phyloP scores from a whole-genome alignment of 257 asterid species.

The Pogostemon cablin region DNA sequence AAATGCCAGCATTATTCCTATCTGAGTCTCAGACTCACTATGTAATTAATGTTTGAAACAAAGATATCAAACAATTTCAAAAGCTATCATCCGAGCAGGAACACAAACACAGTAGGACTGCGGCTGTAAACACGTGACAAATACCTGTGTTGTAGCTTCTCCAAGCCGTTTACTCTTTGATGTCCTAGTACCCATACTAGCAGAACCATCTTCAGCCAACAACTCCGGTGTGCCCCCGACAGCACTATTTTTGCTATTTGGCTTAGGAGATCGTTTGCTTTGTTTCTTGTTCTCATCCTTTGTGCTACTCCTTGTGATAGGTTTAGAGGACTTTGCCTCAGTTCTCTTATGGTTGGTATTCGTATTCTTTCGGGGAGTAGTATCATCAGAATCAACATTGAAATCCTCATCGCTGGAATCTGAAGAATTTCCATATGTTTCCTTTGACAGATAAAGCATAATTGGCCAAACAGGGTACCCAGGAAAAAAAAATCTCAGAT shows the following conservation, averaged over 20 bases:
- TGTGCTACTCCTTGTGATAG: slow-evolving; percentile 23
- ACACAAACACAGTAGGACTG: slow-evolving; percentile 25
- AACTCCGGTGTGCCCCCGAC: slow-evolving; percentile 35
- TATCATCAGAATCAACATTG: slow-evolving; percentile 40
- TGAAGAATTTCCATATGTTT: slow-evolving; percentile 74
- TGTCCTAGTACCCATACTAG: slow-evolving; percentile 42
- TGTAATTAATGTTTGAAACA: slow-evolving; percentile 16
- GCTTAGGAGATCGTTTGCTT: slow-evolving; percentile 34
- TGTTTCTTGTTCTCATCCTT: slow-evolving; percentile 40
- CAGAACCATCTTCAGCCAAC: slow-evolving; percentile 46
- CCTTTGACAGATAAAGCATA: slow-evolving; percentile 49
- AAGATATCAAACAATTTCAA: not conserved
- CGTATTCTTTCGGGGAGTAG: slow-evolving; percentile 51
- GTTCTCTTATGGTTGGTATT: slow-evolving; percentile 43
- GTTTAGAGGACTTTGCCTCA: slow-evolving; percentile 38
- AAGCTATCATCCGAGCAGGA: slow-evolving; percentile 13
- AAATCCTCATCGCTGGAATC: slow-evolving; percentile 95
- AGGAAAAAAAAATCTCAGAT: slow-evolving; percentile 17
- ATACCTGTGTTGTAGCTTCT: slow-evolving; percentile 73
- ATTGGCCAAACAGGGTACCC: slow-evolving; percentile 27
- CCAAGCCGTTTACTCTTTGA: slow-evolving; percentile 53
- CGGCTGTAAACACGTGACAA: slow-evolving; percentile 13
- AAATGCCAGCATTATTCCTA: not conserved
- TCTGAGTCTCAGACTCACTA: slow-evolving; percentile 6
- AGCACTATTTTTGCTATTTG: slow-evolving; percentile 32